Evolutionary conservation across 1,284 basidiomycete species (phyloP), one percentile per base, ranked within the genome.

Genomic region (Melampsora abietis-canadensis): DNA sequence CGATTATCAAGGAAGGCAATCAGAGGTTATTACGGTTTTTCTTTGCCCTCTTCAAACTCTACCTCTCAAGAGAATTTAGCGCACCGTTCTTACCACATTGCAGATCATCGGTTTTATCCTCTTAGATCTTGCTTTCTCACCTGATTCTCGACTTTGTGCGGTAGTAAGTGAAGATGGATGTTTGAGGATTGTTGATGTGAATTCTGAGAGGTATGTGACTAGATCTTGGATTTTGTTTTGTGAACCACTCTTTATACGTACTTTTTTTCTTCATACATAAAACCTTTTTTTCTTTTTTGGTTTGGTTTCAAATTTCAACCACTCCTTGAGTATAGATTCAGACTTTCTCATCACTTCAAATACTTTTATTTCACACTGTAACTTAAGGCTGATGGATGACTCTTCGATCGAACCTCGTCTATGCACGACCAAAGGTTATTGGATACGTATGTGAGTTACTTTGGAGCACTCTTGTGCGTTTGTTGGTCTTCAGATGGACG

Each of bases 401-500:
- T 48, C 40, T 19, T 21, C 21, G 31, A 14, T 15, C 14, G 51
- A 60, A 44, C 40, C 40, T 14, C 40, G 27, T 27, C 27, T 27
- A 27, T 27, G 1, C 2, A 1, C 1, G 2, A 2, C n/a, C 0
- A 47, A 64, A 92, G 90, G 78, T 86, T 95, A 31, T 87, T 92
- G 37, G 6, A 1, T 40, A 12, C 12, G 10, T 40, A 92, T 80
- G 88, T 91, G 2, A 91, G 92, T 8, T 97, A 97, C 82, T 97
- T 95, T 80, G 94, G 93, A 17, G 87, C 91, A 0, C 82, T 98
- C 34, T 92, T 88, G 8, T 93, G 90, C 78, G 87, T 95, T 1
- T 88, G 91, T 0, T 98, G 94, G 94, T 94, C 92, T 10, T 93
- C 94, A 0, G 94, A 98, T 82, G 92, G 92, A 24, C 88, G 92